Evolutionary conservation across 1,284 basidiomycete genomes (phyloP).

Genomic region (Heimioporus punctisporus): DNA sequence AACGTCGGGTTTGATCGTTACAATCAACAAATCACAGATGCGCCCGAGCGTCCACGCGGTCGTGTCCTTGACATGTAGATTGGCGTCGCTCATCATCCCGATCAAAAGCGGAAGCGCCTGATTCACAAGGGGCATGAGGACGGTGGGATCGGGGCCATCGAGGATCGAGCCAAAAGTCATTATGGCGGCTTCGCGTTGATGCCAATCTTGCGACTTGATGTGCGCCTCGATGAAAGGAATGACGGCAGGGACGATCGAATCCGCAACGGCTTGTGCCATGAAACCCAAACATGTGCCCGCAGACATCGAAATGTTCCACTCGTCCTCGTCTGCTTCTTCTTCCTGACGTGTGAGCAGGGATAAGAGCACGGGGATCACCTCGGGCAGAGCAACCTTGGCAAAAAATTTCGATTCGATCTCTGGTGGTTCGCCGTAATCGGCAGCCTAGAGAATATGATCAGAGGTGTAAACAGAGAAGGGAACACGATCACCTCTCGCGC

Average conservation of each 20-base stretch:
- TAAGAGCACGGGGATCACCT: constrained; percentile 94
- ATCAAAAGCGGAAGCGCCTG: constrained; percentile 96
- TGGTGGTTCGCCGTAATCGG: constrained; percentile 90
- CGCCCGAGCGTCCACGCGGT: constrained; percentile 98
- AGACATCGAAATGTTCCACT: constrained; percentile 99
- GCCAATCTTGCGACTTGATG: constrained; percentile 95
- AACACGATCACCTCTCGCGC: constrained; percentile 75
- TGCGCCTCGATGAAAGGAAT: constrained; percentile 99
- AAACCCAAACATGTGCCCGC: constrained; percentile 93
- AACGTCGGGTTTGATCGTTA: constrained; percentile 88
- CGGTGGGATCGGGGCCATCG: constrained; percentile 90
- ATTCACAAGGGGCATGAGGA: constrained; percentile 90
- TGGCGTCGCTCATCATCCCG: constrained; percentile 92
- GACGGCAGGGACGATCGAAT: constrained; percentile 89
- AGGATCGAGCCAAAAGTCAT: constrained; percentile 99
- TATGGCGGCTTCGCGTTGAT: constrained; percentile 94
- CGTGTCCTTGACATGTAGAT: constrained; percentile 93
- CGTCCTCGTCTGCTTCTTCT: constrained; percentile 98
- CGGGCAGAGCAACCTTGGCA: constrained; percentile 92
- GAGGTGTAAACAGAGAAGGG: neutral
- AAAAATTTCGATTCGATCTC: constrained; percentile 91
- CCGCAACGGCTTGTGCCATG: constrained; percentile 90
- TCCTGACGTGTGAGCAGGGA: constrained; percentile 92
- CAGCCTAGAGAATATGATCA: constrained; percentile 56
- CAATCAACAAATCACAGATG: constrained; percentile 91